Evolutionary conservation across 2,329 filamentous ascomycete species (phyloP).

Genomic region (Teratosphaeria viscida): DNA sequence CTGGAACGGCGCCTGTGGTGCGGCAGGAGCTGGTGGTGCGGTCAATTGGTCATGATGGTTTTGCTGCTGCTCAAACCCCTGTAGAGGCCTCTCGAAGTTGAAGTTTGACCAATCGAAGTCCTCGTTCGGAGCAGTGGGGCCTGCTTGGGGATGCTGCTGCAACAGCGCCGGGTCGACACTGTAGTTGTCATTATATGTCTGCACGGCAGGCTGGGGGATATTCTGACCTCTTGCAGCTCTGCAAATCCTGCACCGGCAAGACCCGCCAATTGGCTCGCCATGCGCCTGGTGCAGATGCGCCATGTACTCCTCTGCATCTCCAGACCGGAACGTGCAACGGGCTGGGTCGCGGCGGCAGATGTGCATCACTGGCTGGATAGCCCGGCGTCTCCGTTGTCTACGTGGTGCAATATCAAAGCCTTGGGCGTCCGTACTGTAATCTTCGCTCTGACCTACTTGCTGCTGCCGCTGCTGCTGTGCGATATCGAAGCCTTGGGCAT

Average conservation of each 20-base stretch:
- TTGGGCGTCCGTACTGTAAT: too few species aligned
- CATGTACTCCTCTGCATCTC: background rate
- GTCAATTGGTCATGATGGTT: too few species aligned
- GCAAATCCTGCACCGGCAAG: background rate
- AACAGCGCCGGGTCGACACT: background rate
- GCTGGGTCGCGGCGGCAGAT: background rate
- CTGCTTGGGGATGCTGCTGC: background rate
- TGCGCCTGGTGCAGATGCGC: background rate
- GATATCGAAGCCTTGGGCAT: too few species aligned
- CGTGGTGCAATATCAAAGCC: background rate
- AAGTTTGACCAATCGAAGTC: too few species aligned
- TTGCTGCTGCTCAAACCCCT: too few species aligned
- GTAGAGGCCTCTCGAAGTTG: background rate
- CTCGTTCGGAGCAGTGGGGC: too few species aligned
- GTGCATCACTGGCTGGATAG: background rate
- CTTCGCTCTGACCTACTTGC: too few species aligned
- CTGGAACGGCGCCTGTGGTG: too few species aligned
- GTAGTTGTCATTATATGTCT: background rate
- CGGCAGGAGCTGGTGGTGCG: too few species aligned
- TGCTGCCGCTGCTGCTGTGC: background rate
- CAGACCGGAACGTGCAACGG: background rate
- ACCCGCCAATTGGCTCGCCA: background rate
- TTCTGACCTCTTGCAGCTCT: background rate
- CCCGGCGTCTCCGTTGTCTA: background rate
- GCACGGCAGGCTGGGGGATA: background rate